Percentiles rank a stretch among this genome's conserved stretches.
Conservation (phyloP, 2,329 filamentous ascomycete genomes). For the Diplocarpon mali region DNA sequence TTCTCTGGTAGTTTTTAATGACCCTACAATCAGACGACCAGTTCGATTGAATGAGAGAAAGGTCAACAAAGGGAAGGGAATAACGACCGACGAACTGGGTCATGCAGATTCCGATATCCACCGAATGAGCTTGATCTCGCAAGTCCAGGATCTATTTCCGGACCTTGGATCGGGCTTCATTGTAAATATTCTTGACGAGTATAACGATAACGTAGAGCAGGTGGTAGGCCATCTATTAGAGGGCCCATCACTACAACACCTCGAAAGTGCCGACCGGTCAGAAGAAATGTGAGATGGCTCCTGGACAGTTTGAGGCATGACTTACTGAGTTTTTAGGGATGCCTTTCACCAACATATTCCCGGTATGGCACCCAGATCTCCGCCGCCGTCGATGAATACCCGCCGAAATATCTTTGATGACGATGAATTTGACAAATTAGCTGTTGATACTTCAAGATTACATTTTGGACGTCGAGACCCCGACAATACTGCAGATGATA, state of each 20-base stretch:
- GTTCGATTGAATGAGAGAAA: slow-evolving; percentile 42
- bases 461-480: slow-evolving; percentile 67
- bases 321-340: slow-evolving; percentile 13
- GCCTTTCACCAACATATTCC: slow-evolving; percentile 24
- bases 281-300: slow-evolving; percentile 36
- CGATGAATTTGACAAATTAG: slow-evolving; percentile 66
- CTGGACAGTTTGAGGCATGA: not conserved
- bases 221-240: slow-evolving; percentile 76
- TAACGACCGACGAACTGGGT: slow-evolving; percentile 29
- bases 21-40: slow-evolving; percentile 41
- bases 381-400: slow-evolving; percentile 43
- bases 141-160: slow-evolving; percentile 90
- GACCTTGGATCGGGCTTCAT: slow-evolving; percentile 77
- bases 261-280: slow-evolving; percentile 51
- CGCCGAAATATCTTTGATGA: slow-evolving; percentile 70
- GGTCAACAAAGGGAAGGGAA: slow-evolving; percentile 55
- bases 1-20: slow-evolving; percentile 48
- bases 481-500: slow-evolving; percentile 55
- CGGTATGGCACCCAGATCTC: slow-evolving; percentile 47
- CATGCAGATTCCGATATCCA: slow-evolving; percentile 48
- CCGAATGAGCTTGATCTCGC: slow-evolving; percentile 71
- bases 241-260: slow-evolving; percentile 57
- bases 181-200: slow-evolving; percentile 67
- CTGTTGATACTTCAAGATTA: slow-evolving; percentile 53
- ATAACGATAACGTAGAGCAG: slow-evolving; percentile 64